These are phyloP conservation scores for Lentinula guzmanii DNA, from an alignment of 768 basidiomycete genomes.

Conservation along the genomic window DNA sequence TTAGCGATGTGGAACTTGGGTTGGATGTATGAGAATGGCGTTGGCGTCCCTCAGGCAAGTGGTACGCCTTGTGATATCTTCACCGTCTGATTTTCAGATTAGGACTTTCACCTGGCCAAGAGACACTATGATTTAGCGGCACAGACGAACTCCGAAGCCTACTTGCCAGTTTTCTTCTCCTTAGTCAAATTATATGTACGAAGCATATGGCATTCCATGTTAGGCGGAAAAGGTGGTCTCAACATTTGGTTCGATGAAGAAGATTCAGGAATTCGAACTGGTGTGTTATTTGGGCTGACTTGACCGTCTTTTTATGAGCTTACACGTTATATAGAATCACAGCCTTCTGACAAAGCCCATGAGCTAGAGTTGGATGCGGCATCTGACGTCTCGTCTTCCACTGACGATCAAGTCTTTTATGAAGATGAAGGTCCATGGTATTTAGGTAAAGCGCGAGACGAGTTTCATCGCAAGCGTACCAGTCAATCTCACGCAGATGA, in stretches of 20 bases:
- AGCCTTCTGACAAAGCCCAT: constrained; percentile 17
- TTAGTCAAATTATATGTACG: constrained; percentile 75
- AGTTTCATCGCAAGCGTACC: constrained; percentile 55
- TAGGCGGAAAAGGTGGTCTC: constrained; percentile 64
- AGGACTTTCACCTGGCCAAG: constrained; percentile 97
- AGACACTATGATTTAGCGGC: constrained; percentile 88
- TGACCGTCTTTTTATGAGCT: constrained; percentile 17
- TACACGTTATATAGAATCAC: not conserved
- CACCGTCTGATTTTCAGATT: not conserved
- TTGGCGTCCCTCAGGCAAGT: constrained; percentile 81
- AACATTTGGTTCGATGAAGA: constrained; percentile 60
- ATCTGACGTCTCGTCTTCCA: constrained; percentile 18
- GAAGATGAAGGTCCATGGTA: constrained; percentile 73
- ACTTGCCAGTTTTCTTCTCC: constrained; percentile 80
- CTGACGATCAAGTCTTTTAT: constrained; percentile 25
- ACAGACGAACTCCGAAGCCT: constrained; percentile 85
- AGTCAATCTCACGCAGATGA: constrained; percentile 32
- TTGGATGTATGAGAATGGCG: constrained; percentile 98
- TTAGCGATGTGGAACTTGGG: constrained; percentile 98
- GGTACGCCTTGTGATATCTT: not conserved
- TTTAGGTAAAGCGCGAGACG: constrained; percentile 75
- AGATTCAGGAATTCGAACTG: constrained; percentile 19
- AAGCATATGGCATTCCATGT: constrained; percentile 78
- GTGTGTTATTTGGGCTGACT: constrained; percentile 18
- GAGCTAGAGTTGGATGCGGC: constrained; percentile 35